phyloP scores from a whole-genome alignment of 306 rosid species.

The Lagenaria siceraria region DNA sequence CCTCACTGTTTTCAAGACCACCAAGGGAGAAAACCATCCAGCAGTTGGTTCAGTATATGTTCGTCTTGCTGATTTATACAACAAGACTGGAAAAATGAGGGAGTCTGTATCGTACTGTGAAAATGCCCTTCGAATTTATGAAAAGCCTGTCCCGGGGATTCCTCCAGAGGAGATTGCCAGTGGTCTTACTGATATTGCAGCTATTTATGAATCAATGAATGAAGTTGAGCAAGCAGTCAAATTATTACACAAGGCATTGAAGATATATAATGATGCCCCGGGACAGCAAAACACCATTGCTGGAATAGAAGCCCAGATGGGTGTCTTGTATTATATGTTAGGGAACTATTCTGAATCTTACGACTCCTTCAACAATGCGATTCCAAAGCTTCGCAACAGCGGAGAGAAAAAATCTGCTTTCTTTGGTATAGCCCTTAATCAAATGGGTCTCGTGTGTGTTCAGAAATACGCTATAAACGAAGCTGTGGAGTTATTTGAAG shows the following conservation, averaged over 20 bases:
- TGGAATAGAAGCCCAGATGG: slow-evolving; percentile 95
- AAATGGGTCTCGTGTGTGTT: slow-evolving; percentile 88
- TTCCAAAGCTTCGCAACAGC: slow-evolving; percentile 59
- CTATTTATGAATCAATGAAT: slow-evolving; percentile 79
- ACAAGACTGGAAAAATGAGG: slow-evolving; percentile 56
- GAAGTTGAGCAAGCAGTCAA: slow-evolving; percentile 67
- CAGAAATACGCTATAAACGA: slow-evolving; percentile 45
- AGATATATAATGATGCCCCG: slow-evolving; percentile 51
- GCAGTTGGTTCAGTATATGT: slow-evolving; percentile 63
- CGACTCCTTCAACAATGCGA: slow-evolving; percentile 48
- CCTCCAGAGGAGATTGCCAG: slow-evolving; percentile 72
- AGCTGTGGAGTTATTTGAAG: slow-evolving; percentile 72
- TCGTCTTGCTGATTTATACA: slow-evolving; percentile 77
- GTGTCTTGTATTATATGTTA: slow-evolving; percentile 67
- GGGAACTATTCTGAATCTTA: slow-evolving; percentile 62
- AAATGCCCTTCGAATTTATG: slow-evolving; percentile 71
- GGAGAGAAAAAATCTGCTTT: slow-evolving; percentile 83
- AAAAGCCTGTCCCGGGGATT: slow-evolving; percentile 58
- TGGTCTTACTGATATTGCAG: slow-evolving; percentile 72
- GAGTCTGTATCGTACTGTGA: slow-evolving; percentile 80
- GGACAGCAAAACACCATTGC: slow-evolving; percentile 77
- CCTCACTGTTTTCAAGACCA: slow-evolving; percentile 55
- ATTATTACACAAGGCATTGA: slow-evolving; percentile 53
- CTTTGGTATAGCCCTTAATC: slow-evolving; percentile 85
- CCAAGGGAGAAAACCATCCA: slow-evolving; percentile 90